These are phyloP conservation scores for Nemania bipapillata DNA, from an alignment of 2,329 filamentous ascomycete species.

Conservation along the genomic window DNA sequence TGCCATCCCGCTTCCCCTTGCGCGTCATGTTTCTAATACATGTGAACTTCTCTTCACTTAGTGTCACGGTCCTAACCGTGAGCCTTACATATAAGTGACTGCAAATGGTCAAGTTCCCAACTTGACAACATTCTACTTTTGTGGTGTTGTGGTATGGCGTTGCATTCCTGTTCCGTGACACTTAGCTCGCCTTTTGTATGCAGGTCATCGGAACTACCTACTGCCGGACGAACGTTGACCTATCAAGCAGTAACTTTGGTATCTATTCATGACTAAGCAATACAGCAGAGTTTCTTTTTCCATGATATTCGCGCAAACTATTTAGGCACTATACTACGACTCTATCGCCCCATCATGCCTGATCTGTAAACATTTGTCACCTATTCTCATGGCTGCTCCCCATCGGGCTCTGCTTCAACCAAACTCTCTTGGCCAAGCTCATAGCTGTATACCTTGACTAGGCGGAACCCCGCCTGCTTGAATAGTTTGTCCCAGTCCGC, in stretches of 20 bases:
- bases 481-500: slow-evolving; percentile 38
- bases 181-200: neutral
- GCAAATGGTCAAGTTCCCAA: too few relatives aligned
- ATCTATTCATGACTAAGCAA: neutral
- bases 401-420: slow-evolving; percentile 42
- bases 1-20: too few relatives aligned
- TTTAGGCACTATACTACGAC: neutral
- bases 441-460: slow-evolving; percentile 40
- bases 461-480: slow-evolving; percentile 38
- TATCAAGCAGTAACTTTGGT: neutral
- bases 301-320: neutral
- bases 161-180: too few relatives aligned
- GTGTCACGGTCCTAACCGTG: too few relatives aligned
- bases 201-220: neutral
- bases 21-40: too few relatives aligned
- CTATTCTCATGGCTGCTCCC: neutral
- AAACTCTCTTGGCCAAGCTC: slow-evolving; percentile 44
- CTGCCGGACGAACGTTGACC: too few relatives aligned
- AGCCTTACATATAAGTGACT: too few relatives aligned
- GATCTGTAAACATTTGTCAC: neutral
- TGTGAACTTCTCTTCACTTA: too few relatives aligned
- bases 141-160: too few relatives aligned
- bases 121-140: too few relatives aligned
- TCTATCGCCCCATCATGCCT: neutral
- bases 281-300: neutral